phyloP scores from a whole-genome alignment of 2,329 filamentous ascomycete species.

The Fusarium austroafricanum region DNA sequence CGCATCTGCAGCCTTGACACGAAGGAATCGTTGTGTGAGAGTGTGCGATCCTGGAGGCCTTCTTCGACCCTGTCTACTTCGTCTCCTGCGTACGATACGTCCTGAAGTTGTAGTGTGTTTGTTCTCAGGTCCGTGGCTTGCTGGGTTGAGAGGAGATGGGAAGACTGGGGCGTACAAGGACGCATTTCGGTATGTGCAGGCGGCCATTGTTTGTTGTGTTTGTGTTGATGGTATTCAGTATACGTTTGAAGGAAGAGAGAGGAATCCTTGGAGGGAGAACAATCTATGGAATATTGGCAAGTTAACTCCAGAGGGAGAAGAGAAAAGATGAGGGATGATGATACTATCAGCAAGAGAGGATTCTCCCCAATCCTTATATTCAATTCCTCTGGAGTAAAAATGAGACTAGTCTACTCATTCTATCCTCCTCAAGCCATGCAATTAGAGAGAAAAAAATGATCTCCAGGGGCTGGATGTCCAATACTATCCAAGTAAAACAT shows the following conservation, averaged over 20 bases:
- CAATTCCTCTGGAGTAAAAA: slow-evolving; percentile 30
- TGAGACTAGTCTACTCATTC: slow-evolving; percentile 13
- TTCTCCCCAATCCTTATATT: slow-evolving; percentile 39
- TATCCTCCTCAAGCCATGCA: slow-evolving; percentile 31
- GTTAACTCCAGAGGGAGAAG: slow-evolving; percentile 24
- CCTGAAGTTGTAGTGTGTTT: slow-evolving; percentile 19
- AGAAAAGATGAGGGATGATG: slow-evolving; percentile 20
- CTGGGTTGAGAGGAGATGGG: slow-evolving; percentile 48
- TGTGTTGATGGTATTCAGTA: slow-evolving; percentile 15
- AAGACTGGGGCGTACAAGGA: slow-evolving; percentile 42
- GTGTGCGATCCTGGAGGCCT: slow-evolving; percentile 47
- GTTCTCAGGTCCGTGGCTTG: slow-evolving; percentile 28
- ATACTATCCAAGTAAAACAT: slow-evolving; percentile 30
- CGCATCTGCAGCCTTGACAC: slow-evolving; percentile 56
- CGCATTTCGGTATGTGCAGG: slow-evolving; percentile 29
- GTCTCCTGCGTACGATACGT: slow-evolving; percentile 39
- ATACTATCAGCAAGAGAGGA: slow-evolving; percentile 30
- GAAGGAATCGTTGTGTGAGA: slow-evolving; percentile 56
- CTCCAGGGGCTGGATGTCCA: slow-evolving; percentile 34
- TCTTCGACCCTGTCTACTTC: slow-evolving; percentile 21
- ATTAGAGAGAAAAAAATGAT: slow-evolving; percentile 18
- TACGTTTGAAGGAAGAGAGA: slow-evolving; percentile 9
- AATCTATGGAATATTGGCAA: slow-evolving; percentile 22
- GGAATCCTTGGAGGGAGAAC: slow-evolving; percentile 7
- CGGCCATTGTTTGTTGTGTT: slow-evolving; percentile 29